Evolutionary conservation across 1,139 yeast species (phyloP).

Genomic region (Blastobotrys indianensis): DNA sequence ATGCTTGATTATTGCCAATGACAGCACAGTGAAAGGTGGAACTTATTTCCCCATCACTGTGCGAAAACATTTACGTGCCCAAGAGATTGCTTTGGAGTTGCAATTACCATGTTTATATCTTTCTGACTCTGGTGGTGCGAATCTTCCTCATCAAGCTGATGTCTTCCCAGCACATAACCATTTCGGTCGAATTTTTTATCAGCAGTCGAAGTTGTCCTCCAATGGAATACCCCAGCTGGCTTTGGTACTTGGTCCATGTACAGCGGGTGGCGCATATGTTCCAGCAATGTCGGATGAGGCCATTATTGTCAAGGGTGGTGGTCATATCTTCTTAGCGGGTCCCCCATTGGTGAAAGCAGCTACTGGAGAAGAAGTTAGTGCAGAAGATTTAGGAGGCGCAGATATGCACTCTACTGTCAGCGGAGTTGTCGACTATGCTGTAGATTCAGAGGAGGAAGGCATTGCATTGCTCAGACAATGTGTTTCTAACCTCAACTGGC

Average conservation of each 20-base stretch:
- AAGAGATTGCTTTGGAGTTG: slow-evolving; percentile 34
- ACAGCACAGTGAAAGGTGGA: slow-evolving; percentile 35
- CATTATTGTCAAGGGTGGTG: slow-evolving; percentile 33
- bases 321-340: slow-evolving; percentile 35
- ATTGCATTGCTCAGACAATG: slow-evolving; percentile 30
- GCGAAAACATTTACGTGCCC: slow-evolving; percentile 33
- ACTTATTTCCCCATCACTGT: slow-evolving; percentile 36
- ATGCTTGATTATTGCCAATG: slow-evolving; percentile 33
- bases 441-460: slow-evolving; percentile 34
- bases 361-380: slow-evolving; percentile 33
- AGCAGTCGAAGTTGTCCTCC: slow-evolving; percentile 33
- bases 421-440: slow-evolving; percentile 34
- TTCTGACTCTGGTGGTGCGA: slow-evolving; percentile 36
- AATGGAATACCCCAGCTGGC: slow-evolving; percentile 33
- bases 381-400: slow-evolving; percentile 36
- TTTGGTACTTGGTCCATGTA: slow-evolving; percentile 35
- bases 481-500: slow-evolving; percentile 28
- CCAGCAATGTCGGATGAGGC: slow-evolving; percentile 37
- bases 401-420: slow-evolving; percentile 34
- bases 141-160: slow-evolving; percentile 34
- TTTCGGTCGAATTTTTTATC: slow-evolving; percentile 34
- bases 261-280: slow-evolving; percentile 38
- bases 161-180: slow-evolving; percentile 36
- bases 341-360: slow-evolving; percentile 37
- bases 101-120: slow-evolving; percentile 32